Conservation (phyloP, 108 stramenopile species). For the Cyclostephanos tholiformis region DNA sequence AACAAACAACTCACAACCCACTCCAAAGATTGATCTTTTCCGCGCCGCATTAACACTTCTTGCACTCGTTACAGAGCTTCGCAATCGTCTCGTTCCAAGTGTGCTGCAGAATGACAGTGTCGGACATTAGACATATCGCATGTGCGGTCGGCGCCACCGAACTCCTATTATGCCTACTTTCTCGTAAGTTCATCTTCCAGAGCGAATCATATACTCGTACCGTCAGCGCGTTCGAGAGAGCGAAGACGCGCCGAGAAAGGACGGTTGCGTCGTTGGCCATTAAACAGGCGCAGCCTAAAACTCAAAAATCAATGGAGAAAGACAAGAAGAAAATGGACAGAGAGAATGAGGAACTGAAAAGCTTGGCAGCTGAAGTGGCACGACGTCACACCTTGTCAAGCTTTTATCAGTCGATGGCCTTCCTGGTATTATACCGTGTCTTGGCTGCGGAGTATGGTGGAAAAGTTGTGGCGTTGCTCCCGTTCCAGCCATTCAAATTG, state of each 20-base stretch:
- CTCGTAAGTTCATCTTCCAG: constrained; percentile 59
- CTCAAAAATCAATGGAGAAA: constrained; percentile 46
- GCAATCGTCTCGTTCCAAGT: too few species aligned
- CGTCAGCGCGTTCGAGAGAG: constrained; percentile 60
- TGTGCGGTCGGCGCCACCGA: constrained; percentile 63
- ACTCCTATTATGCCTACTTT: constrained; percentile 56
- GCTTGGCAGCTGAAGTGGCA: constrained; percentile 59
- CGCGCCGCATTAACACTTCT: too few species aligned
- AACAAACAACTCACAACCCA: too few species aligned
- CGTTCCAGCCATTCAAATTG: constrained; percentile 70
- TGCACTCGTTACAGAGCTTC: too few species aligned
- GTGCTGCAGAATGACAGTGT: constrained; percentile 58
- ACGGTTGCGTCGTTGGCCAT: constrained; percentile 37
- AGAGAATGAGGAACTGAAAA: constrained; percentile 61
- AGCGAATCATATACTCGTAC: constrained; percentile 59
- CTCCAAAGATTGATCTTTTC: too few species aligned
- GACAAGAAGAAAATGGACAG: constrained; percentile 52
- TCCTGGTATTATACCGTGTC: constrained; percentile 73
- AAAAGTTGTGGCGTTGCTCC: constrained; percentile 69
- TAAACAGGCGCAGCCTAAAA: constrained; percentile 29
- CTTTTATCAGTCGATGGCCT: constrained; percentile 59
- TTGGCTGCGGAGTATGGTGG: constrained; percentile 74
- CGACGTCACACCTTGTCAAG: constrained; percentile 54
- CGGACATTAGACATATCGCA: constrained; percentile 68
- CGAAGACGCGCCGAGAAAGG: constrained; percentile 51